Base-by-base conservation (phyloP, 768 basidiomycete genomes). In the Tylopilus felleus region DNA sequence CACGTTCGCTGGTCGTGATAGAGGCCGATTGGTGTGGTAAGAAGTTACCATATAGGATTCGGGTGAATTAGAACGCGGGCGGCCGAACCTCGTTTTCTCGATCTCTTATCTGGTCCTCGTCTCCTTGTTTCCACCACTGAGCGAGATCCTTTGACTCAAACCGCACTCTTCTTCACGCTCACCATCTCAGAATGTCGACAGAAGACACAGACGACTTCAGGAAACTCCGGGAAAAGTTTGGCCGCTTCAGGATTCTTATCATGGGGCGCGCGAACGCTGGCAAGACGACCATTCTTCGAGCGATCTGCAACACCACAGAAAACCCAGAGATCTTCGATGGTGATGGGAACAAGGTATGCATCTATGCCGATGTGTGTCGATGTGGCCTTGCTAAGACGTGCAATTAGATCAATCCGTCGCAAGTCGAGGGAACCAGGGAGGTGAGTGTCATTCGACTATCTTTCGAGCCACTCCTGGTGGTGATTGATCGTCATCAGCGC, bases 261-360 rank as follows among this genome's bases (percentile, higher is more conserved):
- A 8, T 43, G 13, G 44, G 56, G 17, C 46, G 51, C 10, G 51
- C 52, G 2, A 49, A 48, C 9, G 45, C 55, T 13, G 51, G 45
- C 23, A 56, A 53, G 40, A 56, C 47, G 10, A 56, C 55, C n/a
- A 29, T 48, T 16, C 51, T 56, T 2, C 35, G 13, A 3, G 12
- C 12, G 17, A 56, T 53, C 36, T 57, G 51, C 14, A 28, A 56
- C 46, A 12, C 55, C 0, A 53, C 33, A 13, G 46, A 56, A 21
- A 21, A 39, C 4, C 56, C 52, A 38, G 47, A 57, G 38, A 46
- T 54, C 46, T 49, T 35, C 8, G 43, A 57, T 8, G 10, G 43
- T 2, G 7, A 54, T 21, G 42, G 56, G 19, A 57, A 49, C 40
- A 36, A 38, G 27, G 55, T 42, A 19, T 4, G 16, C 1, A 5